Evolutionary conservation across 2,329 filamentous ascomycete genomes (phyloP).

Genomic region (Penicillium glabrum): DNA sequence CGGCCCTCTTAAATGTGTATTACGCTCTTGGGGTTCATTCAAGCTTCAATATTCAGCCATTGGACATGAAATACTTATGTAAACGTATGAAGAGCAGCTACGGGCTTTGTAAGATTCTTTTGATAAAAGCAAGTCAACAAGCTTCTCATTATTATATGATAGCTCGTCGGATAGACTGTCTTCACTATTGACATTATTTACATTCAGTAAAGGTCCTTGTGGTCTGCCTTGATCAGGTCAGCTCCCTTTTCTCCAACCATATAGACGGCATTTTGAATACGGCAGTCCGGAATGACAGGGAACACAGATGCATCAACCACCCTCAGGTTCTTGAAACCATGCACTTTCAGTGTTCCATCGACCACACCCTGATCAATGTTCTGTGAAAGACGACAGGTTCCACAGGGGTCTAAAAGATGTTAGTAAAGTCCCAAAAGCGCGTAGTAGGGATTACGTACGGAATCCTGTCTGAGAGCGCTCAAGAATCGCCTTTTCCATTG

Average conservation of each 20-base stretch:
- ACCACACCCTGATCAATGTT: slow-evolving; percentile 54
- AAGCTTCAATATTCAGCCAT: too few species aligned
- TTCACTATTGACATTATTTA: too few species aligned
- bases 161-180: too few species aligned
- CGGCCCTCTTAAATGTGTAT: too few species aligned
- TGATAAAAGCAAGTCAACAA: too few species aligned
- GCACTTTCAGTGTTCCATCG: slow-evolving; percentile 50
- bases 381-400: slow-evolving; percentile 54
- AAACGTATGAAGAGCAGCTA: too few species aligned
- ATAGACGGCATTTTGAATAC: slow-evolving; percentile 59
- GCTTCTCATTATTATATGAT: too few species aligned
- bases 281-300: slow-evolving; percentile 54
- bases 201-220: not conserved
- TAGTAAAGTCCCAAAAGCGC: not conserved
- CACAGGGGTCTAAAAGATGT: slow-evolving; percentile 47
- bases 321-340: slow-evolving; percentile 53
- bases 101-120: too few species aligned
- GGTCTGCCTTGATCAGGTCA: not conserved
- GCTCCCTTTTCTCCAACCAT: slow-evolving; percentile 10
- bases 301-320: slow-evolving; percentile 58
- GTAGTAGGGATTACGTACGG: not conserved
- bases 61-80: too few species aligned
- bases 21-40: too few species aligned
- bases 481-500: slow-evolving; percentile 55
- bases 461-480: slow-evolving; percentile 55